Percentiles rank a stretch among this genome's conserved stretches.
Evolutionary conservation across 1,139 yeast genomes (phyloP).

Genomic region (Blastobotrys aristatus): DNA sequence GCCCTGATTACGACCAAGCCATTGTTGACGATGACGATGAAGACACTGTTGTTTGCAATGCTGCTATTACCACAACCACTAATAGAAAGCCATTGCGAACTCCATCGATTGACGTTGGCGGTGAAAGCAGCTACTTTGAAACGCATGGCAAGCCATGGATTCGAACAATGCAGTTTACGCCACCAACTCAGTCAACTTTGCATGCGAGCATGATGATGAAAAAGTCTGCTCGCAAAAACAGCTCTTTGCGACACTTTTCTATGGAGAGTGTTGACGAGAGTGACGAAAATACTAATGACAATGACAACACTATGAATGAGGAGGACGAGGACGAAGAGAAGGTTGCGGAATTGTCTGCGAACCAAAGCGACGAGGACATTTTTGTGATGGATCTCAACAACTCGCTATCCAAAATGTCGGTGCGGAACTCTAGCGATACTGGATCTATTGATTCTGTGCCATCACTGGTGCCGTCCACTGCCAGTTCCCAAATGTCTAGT

Average conservation of each 20-base stretch:
- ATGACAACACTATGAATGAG: conserved; percentile 1
- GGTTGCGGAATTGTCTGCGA: neutral
- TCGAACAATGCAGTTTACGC: conserved; percentile 38
- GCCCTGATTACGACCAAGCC: conserved; percentile 18
- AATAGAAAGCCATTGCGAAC: conserved; percentile 42
- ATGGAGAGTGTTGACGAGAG: conserved; percentile 16
- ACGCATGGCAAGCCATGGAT: conserved; percentile 26
- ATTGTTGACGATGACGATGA: conserved; percentile 15
- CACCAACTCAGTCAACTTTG: conserved; percentile 25
- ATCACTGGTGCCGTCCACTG: conserved; percentile 27
- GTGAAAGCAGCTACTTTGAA: conserved; percentile 13
- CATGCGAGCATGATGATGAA: neutral
- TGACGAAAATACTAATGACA: conserved; percentile 11
- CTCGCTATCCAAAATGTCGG: conserved; percentile 10
- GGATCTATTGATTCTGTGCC: conserved; percentile 27
- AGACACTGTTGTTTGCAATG: conserved; percentile 6
- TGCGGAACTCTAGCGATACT: conserved; percentile 14
- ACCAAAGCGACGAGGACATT: conserved; percentile 19
- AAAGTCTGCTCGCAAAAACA: conserved; percentile 7
- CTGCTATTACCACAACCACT: conserved; percentile 28
- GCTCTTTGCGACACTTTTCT: conserved; percentile 12
- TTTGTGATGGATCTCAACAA: conserved; percentile 30
- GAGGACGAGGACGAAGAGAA: conserved; percentile 7
- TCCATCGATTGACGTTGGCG: conserved; percentile 30
- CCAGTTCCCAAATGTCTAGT: conserved; percentile 8